Evolutionary conservation across 768 basidiomycete species (phyloP).

Genomic region (Naganishia friedmannii): DNA sequence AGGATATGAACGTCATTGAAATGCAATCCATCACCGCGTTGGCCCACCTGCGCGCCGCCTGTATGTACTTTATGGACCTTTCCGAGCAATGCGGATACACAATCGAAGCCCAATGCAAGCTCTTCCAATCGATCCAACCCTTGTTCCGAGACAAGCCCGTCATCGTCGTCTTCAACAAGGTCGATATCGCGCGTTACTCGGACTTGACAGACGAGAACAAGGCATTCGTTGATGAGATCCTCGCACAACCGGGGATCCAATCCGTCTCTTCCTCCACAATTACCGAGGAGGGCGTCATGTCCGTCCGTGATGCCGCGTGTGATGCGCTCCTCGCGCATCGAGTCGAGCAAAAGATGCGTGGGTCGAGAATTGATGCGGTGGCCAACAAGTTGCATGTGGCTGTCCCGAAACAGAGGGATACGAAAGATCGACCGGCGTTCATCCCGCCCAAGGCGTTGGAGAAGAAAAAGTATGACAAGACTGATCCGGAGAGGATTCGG

Average conservation of each 20-base stretch:
- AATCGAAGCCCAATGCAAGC: constrained; percentile 93
- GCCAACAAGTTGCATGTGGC: constrained; percentile 96
- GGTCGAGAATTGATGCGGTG: constrained; percentile 84
- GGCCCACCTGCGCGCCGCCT: constrained; percentile 88
- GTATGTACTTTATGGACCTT: constrained; percentile 98
- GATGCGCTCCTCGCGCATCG: constrained; percentile 91
- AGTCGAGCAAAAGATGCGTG: constrained; percentile 89
- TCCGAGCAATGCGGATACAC: constrained; percentile 98
- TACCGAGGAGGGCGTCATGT: constrained; percentile 97
- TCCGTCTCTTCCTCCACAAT: constrained; percentile 85
- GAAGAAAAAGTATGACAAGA: constrained; percentile 78
- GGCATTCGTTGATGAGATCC: constrained; percentile 81
- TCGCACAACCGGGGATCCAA: constrained; percentile 62
- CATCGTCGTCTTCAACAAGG: constrained; percentile 94
- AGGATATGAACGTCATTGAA: constrained; percentile 99
- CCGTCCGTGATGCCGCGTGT: constrained; percentile 90
- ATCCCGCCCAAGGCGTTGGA: constrained; percentile 80
- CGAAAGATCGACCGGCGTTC: constrained; percentile 78
- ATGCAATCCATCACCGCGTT: constrained; percentile 98
- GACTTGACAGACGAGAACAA: constrained; percentile 75
- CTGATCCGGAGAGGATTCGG: constrained; percentile 70
- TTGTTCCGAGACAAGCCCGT: constrained; percentile 91
- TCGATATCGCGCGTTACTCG: constrained; percentile 83
- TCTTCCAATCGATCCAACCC: constrained; percentile 99
- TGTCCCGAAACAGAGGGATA: constrained; percentile 82